Conservation (phyloP, 2,329 filamentous ascomycete species). For the Diaporthe caulivora region DNA sequence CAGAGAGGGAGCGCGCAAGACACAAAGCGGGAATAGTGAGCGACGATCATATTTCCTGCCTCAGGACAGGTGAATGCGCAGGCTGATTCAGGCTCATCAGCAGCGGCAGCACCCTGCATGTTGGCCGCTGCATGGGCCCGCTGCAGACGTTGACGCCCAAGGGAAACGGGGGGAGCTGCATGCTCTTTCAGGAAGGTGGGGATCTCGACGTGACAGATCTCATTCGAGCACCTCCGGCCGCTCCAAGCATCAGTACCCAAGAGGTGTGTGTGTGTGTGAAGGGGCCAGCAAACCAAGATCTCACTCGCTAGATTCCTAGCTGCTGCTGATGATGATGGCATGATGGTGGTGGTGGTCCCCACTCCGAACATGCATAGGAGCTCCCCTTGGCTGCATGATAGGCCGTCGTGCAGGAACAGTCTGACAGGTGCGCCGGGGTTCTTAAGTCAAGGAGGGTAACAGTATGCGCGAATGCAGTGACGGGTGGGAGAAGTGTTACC, state of each 20-base stretch:
- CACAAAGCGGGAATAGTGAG: not conserved
- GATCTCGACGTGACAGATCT: conserved; percentile 18
- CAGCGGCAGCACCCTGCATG: conserved; percentile 17
- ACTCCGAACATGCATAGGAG: not conserved
- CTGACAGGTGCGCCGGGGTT: conserved; percentile 8
- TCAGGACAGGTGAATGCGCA: not conserved
- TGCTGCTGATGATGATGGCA: not conserved
- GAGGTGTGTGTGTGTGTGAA: not conserved
- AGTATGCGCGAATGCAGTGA: conserved; percentile 5
- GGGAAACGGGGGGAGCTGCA: not conserved
- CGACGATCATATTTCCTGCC: not conserved
- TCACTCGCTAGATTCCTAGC: not conserved
- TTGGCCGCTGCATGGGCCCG: not conserved
- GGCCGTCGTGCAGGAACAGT: conserved; percentile 12
- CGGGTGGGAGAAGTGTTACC: not conserved
- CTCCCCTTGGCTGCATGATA: conserved; percentile 16
- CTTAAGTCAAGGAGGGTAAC: not conserved
- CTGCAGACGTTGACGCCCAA: not conserved
- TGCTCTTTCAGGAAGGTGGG: conserved; percentile 16
- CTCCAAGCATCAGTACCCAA: conserved; percentile 12
- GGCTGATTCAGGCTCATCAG: not conserved
- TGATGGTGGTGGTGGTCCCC: not conserved
- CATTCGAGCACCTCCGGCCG: not conserved
- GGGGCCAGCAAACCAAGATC: conserved; percentile 10
- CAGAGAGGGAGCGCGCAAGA: not conserved